Evolutionary conservation across 768 basidiomycete species (phyloP).

Genomic region (Clitopilus hobsonii): DNA sequence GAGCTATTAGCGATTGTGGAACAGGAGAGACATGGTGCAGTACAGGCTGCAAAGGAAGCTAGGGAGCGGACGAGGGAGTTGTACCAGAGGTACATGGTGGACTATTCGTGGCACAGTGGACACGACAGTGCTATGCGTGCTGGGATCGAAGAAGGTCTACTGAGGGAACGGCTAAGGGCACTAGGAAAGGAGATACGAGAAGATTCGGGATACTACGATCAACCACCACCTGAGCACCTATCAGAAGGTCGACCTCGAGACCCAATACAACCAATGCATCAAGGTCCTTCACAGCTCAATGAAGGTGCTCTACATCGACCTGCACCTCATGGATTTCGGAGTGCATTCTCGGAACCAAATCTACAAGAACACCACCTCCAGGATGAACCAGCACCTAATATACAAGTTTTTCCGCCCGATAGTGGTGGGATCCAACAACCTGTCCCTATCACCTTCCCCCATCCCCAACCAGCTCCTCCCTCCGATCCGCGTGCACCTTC

Average conservation of each 20-base stretch:
- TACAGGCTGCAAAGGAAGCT: conserved; percentile 46
- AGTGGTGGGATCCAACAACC: conserved; percentile 1
- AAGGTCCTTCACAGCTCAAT: neutral
- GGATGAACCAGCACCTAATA: neutral
- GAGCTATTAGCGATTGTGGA: conserved; percentile 43
- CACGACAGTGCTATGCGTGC: neutral
- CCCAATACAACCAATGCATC: neutral
- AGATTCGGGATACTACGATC: neutral
- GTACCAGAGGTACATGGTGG: conserved; percentile 13
- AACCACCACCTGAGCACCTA: neutral
- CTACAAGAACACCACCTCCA: neutral
- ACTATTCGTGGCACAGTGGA: neutral
- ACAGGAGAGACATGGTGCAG: conserved; percentile 53
- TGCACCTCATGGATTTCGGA: neutral
- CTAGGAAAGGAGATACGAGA: neutral
- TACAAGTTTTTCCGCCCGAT: conserved; percentile 7
- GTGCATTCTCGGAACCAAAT: neutral
- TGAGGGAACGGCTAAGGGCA: neutral
- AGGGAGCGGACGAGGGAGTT: conserved; percentile 46
- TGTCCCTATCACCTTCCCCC: neutral
- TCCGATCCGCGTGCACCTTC: conserved; percentile 6
- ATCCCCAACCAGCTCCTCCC: neutral
- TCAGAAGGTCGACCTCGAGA: neutral
- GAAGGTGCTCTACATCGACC: neutral
- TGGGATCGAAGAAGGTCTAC: neutral